A percentile compares a stretch with the other conserved stretches of the same genome.
These are phyloP conservation scores for Capsicum rhomboideum DNA, from an alignment of 257 asterid genomes.

Conservation along the genomic window DNA sequence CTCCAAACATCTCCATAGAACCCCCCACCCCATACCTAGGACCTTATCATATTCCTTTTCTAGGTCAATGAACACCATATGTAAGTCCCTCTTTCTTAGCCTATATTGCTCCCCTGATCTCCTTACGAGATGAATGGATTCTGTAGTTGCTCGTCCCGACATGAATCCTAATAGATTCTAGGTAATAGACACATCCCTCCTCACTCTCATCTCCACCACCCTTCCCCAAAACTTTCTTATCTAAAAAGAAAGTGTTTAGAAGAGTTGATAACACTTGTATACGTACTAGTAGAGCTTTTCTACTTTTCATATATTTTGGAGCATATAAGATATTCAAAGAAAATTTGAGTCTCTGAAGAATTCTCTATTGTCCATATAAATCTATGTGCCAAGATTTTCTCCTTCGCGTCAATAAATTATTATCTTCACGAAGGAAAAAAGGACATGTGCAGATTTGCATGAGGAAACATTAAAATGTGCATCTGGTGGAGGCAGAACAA, in stretches of 20 bases:
- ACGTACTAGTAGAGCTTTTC: neutral
- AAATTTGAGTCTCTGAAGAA: neutral
- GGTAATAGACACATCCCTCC: neutral
- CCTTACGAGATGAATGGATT: neutral
- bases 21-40: neutral
- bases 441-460: neutral
- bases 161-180: neutral
- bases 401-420: neutral
- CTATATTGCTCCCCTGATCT: neutral
- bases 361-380: neutral
- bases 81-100: neutral
- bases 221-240: neutral
- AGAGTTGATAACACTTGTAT: neutral
- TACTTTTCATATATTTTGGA: neutral
- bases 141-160: neutral
- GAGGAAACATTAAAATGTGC: neutral
- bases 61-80: neutral
- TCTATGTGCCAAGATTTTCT: neutral
- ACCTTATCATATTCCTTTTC: neutral
- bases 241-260: neutral
- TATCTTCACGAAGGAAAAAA: neutral
- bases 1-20: neutral
- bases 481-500: neutral
- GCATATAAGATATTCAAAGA: neutral
- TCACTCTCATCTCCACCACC: neutral